Evolutionary conservation across 768 basidiomycete species (phyloP).

Genomic region (Serendipita indica): DNA sequence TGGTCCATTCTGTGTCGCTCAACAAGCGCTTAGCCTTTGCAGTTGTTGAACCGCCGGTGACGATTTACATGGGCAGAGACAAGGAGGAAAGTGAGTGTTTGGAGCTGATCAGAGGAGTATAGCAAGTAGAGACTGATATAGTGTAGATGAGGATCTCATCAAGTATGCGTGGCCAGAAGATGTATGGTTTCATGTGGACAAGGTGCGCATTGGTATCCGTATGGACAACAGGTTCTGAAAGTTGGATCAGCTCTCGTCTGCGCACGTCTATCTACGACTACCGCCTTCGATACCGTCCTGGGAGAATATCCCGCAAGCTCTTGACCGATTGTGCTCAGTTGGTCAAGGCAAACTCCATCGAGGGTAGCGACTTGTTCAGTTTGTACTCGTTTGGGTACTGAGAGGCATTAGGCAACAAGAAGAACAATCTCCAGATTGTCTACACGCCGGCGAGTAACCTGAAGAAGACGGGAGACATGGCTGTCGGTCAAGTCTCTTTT

Average conservation of each 20-base stretch:
- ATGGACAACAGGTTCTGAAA: constrained; percentile 12
- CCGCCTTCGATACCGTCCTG: constrained; percentile 44
- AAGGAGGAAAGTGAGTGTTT: constrained; percentile 74
- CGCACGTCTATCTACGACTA: constrained; percentile 93
- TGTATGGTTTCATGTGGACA: constrained; percentile 95
- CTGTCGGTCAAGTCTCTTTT: constrained; percentile 90
- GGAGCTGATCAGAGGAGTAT: too few relatives aligned
- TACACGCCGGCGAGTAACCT: constrained; percentile 88
- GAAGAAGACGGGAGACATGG: constrained; percentile 99
- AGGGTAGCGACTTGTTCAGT: constrained; percentile 36
- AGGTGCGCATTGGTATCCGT: constrained; percentile 21
- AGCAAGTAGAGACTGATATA: not conserved
- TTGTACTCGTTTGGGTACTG: not conserved
- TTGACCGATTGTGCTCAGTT: constrained; percentile 82
- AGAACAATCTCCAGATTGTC: constrained; percentile 82
- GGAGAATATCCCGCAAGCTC: constrained; percentile 65
- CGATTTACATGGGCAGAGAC: constrained; percentile 90
- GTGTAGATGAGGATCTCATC: constrained; percentile 84
- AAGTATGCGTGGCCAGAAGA: constrained; percentile 84
- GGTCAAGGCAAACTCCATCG: constrained; percentile 95
- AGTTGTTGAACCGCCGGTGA: constrained; percentile 51
- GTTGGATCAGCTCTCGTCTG: constrained; percentile 51
- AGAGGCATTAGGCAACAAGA: constrained; percentile 66
- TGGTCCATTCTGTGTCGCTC: constrained; percentile 10
- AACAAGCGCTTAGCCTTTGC: not conserved